Evolutionary conservation across 2,329 filamentous ascomycete genomes (phyloP).

Genomic region (Juglanconis oblonga): DNA sequence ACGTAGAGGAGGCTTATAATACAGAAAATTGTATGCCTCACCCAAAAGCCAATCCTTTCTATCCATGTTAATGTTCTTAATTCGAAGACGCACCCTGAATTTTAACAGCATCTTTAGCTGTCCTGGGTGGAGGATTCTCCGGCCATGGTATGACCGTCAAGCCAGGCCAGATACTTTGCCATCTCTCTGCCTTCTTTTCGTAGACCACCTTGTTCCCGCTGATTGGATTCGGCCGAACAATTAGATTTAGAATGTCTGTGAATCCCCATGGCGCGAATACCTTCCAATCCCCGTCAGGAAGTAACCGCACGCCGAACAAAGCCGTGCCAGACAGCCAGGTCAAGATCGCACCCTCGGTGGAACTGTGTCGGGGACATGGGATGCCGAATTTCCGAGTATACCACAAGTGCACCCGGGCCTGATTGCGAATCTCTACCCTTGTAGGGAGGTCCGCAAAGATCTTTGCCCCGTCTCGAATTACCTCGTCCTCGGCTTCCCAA

Average conservation of each 20-base stretch:
- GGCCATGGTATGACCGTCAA: constrained; percentile 23
- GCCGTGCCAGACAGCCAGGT: constrained; percentile 35
- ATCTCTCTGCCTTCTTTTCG: constrained; percentile 29
- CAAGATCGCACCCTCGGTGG: constrained; percentile 31
- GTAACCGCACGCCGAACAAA: constrained; percentile 29
- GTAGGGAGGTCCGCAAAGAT: constrained; percentile 30
- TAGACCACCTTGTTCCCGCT: constrained; percentile 28
- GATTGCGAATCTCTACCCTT: constrained; percentile 36
- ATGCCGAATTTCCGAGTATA: constrained; percentile 31
- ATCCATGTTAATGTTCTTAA: too few relatives aligned
- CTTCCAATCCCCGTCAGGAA: constrained; percentile 26
- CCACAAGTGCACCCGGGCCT: constrained; percentile 37
- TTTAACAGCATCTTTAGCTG: too few relatives aligned
- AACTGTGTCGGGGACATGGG: constrained; percentile 28
- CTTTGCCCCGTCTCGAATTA: constrained; percentile 28
- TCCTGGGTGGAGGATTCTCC: not conserved
- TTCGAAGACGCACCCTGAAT: too few relatives aligned
- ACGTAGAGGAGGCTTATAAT: too few relatives aligned
- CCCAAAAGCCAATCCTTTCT: too few relatives aligned
- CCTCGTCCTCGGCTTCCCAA: constrained; percentile 33
- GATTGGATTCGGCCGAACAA: constrained; percentile 30
- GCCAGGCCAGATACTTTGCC: constrained; percentile 29
- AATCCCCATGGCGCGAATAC: constrained; percentile 34
- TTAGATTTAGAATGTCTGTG: constrained; percentile 32
- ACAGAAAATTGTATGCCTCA: too few relatives aligned